phyloP scores from a whole-genome alignment of 2,329 filamentous ascomycete species.

The Emergomyces africanus region DNA sequence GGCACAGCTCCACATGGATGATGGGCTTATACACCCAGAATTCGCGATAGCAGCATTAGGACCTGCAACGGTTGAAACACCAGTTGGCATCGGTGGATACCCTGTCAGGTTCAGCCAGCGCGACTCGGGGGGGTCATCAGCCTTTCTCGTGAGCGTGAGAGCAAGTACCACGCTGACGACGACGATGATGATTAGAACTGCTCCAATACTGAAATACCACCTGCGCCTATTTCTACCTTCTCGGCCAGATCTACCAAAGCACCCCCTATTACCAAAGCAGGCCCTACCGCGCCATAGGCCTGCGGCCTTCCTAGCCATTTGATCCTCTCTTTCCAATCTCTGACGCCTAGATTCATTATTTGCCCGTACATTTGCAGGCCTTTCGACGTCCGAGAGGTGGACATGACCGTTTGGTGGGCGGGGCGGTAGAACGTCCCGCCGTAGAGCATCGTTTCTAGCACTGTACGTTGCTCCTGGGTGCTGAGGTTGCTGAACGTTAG shows the following conservation, averaged over 20 bases:
- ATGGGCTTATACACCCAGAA: constrained; percentile 56
- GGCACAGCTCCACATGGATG: constrained; percentile 74
- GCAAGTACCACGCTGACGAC: constrained; percentile 45
- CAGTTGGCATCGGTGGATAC: constrained; percentile 77
- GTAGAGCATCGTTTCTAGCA: constrained; percentile 17
- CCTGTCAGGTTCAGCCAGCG: constrained; percentile 74
- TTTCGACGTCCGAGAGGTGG: constrained; percentile 13
- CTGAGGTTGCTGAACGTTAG: constrained; percentile 45
- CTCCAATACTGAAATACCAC: constrained; percentile 43
- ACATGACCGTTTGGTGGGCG: constrained; percentile 16
- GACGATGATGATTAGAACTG: constrained; percentile 42
- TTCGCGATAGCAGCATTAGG: constrained; percentile 53
- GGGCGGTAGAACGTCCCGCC: constrained; percentile 13
- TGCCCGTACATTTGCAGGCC: constrained; percentile 14
- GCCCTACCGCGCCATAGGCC: constrained; percentile 54
- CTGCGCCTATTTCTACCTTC: constrained; percentile 53
- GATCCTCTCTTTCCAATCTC: constrained; percentile 55
- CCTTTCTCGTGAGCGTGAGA: constrained; percentile 12
- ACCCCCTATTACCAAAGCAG: constrained; percentile 50
- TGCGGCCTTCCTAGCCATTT: constrained; percentile 43
- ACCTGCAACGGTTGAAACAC: constrained; percentile 64
- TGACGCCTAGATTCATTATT: constrained; percentile 40
- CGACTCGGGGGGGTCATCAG: constrained; percentile 11
- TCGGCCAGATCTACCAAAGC: constrained; percentile 49
- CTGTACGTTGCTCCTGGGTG: constrained; percentile 10